Evolutionary conservation across 345 rosid genomes (phyloP).

Genomic region (Arabidopsis arenosa): DNA sequence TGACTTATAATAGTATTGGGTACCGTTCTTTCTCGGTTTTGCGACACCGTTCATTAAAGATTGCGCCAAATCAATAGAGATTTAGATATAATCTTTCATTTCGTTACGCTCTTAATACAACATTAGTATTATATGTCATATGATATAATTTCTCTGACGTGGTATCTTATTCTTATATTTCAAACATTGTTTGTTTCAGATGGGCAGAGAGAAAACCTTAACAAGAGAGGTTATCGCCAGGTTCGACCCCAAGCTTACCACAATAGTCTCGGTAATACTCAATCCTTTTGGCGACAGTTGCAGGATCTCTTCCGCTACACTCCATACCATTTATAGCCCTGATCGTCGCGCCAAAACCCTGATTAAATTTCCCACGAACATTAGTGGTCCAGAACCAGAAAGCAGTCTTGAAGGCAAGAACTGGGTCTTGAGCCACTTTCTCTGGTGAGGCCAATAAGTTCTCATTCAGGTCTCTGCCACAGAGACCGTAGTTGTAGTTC

Average conservation of each 20-base stretch:
- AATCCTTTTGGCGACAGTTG: constrained; percentile 47
- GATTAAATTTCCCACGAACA: constrained; percentile 48
- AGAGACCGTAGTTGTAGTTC: constrained; percentile 66
- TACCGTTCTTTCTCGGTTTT: neutral
- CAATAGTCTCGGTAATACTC: constrained; percentile 58
- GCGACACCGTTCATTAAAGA: neutral
- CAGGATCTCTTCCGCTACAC: constrained; percentile 51
- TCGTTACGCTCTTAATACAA: constrained; percentile 2
- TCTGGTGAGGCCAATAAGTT: constrained; percentile 61
- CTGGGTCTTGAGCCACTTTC: constrained; percentile 60
- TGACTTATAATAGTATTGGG: neutral
- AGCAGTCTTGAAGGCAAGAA: constrained; percentile 64
- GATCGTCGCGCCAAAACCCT: constrained; percentile 74
- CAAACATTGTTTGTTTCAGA: neutral
- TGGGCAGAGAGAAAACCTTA: constrained; percentile 29
- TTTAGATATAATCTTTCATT: constrained; percentile 2
- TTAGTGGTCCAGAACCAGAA: constrained; percentile 72
- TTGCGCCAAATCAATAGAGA: neutral
- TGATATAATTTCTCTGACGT: neutral
- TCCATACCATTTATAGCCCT: constrained; percentile 62
- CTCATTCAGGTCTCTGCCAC: constrained; percentile 55
- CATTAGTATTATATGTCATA: neutral
- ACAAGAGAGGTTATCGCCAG: constrained; percentile 62
- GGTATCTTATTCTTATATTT: constrained; percentile 19
- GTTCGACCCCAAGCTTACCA: constrained; percentile 53